Evolutionary conservation across 2,329 filamentous ascomycete species (phyloP).

Genomic region (Rutstroemia sp.): DNA sequence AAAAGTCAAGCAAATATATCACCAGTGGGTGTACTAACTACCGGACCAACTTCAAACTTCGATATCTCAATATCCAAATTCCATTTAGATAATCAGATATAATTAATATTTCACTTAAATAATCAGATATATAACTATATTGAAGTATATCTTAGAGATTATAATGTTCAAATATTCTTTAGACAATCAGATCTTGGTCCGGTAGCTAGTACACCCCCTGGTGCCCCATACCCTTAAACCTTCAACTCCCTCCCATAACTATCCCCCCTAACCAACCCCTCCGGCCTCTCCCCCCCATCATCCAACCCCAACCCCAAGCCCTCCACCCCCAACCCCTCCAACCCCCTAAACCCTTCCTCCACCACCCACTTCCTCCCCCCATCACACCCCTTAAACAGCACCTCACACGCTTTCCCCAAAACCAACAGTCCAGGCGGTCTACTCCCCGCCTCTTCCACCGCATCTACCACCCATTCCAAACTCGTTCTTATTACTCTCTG

Average conservation of each 20-base stretch:
- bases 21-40: no score
- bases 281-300: conserved; percentile 4
- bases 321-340: conserved; percentile 35
- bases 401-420: conserved; percentile 76
- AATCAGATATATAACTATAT: no score
- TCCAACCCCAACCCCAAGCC: conserved; percentile 20
- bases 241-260: conserved; percentile 17
- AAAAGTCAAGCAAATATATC: no score
- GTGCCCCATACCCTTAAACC: conserved; percentile 1
- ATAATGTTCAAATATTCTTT: no score
- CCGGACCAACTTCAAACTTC: no score
- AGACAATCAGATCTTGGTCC: no score
- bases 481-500: conserved; percentile 89
- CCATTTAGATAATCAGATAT: no score
- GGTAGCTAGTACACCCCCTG: no score
- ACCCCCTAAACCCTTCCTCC: conserved; percentile 75
- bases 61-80: no score
- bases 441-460: conserved; percentile 83
- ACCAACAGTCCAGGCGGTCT: conserved; percentile 84
- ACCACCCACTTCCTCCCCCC: conserved; percentile 66
- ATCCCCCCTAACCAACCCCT: conserved; percentile 13
- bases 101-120: no score
- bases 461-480: conserved; percentile 67
- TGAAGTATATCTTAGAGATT: no score
- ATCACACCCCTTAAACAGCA: conserved; percentile 48